These are phyloP conservation scores for Fistulifera pelliculosa DNA, from an alignment of 108 stramenopile genomes.

Conservation along the genomic window DNA sequence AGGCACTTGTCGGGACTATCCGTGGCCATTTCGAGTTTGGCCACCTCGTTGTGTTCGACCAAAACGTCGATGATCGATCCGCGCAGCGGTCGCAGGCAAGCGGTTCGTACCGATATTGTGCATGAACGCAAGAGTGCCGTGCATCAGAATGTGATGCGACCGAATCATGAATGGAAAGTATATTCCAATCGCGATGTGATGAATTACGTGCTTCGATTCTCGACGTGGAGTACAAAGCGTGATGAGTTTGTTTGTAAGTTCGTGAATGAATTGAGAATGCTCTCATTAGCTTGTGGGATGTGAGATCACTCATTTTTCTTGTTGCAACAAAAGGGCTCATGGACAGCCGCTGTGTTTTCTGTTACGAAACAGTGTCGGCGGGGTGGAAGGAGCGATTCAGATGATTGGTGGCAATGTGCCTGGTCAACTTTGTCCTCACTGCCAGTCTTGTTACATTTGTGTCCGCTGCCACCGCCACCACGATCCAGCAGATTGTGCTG, in stretches of 20 bases:
- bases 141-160: conserved; percentile 10
- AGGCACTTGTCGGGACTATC: conserved; percentile 26
- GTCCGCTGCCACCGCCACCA: not conserved
- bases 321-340: conserved; percentile 8
- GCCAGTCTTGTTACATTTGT: not conserved
- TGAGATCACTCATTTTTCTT: not conserved
- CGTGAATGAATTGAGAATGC: not conserved
- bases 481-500: conserved; percentile 1
- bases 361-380: conserved; percentile 9
- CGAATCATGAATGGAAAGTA: conserved; percentile 15
- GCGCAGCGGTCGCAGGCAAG: conserved; percentile 18
- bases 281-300: not conserved
- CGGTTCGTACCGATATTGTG: conserved; percentile 25
- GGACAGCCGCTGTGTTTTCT: conserved; percentile 23
- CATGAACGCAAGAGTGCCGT: conserved; percentile 23
- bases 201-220: conserved; percentile 9
- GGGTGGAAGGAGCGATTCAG: not conserved
- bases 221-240: conserved; percentile 9
- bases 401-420: not conserved
- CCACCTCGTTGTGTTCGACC: conserved; percentile 27
- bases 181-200: not conserved
- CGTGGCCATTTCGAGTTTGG: conserved; percentile 19
- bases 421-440: not conserved
- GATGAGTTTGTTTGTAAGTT: conserved; percentile 18
- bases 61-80: conserved; percentile 42